Base-by-base conservation (phyloP, 257 asterid genomes). In the Cynanchum wilfordii region DNA sequence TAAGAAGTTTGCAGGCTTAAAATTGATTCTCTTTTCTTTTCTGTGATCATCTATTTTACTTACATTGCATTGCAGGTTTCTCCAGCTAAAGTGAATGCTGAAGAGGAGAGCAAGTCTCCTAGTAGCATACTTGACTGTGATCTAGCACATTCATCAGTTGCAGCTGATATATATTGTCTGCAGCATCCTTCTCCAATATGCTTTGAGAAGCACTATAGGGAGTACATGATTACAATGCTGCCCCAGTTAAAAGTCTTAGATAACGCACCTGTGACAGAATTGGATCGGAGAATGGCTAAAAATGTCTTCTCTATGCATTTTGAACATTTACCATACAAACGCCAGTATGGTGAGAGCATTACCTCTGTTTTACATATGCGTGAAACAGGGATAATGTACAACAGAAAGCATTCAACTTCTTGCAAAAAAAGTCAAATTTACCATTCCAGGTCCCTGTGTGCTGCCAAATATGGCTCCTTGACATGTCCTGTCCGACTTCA, bases 281-380 rank as follows among this genome's bases (percentile, higher is more conserved):
- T 17, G 22, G 82, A 84, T 42, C 66, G 68, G 15, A 83, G 83
- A 79, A 76, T 67, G 72, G 84, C 87, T 8, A 81, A 78, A 78
- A 59, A 78, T 7, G 77, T 83, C 29, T 82, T 88, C 84, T 89
- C 95, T 33, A 84, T 79, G 29, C 83, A 85, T 57, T 88, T 85
- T 10, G 97, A 91, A 84, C 84, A 84, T 76, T 84, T 91, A 25
- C 97, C 95, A 3, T 87, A 88, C 75, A 85, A 80, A 54, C 92
- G 87, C 63, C 79, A n/a, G 65, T 77, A 67, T 44, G 84, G 76
- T 82, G 95, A 88, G 77, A 89, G 90, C 75, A 76, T 89, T 59
- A 75, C 74, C 22, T 73, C 69, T 62, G 64, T 88, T 56, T 79
- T 91, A 78, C 76, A 62, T 59, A 86, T 68, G 77, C 96, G 95